Evolutionary conservation across 2,329 filamentous ascomycete species (phyloP), one percentile per base, ranked within the genome.

Genomic region (Xylaria arbuscula): DNA sequence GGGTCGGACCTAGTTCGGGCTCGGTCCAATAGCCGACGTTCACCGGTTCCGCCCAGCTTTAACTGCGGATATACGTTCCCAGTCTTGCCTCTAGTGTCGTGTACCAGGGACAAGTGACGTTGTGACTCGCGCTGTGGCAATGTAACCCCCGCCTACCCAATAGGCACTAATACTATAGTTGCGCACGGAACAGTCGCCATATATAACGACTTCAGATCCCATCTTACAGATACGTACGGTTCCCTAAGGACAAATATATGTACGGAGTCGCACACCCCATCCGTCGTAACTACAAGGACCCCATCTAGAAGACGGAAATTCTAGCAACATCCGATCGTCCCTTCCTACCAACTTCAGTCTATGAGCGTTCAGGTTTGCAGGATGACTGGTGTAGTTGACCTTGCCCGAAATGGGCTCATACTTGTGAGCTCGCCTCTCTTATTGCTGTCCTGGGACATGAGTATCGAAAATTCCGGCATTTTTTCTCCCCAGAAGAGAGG

Each of bases 391-490:
- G 34, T 40, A 11, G 1, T 57, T n/a, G 59, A 68, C 15, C n/a
- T 70, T n/a, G 68, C 62, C 59, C 66, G 36, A 45, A 63, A 63
- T 32, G 68, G 62, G 40, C 59, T 70, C 36, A 8, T 61, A 1
- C 55, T 68, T 50, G 66, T 68, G 62, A 57, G 66, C 22, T 40
- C 24, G 24, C 34, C 40, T 63, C 36, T 9, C 19, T 42, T 2
- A 24, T 40, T 40, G 17, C 19, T 15, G 3, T 53, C n/a, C 13
- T n/a, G 32, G 61, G n/a, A 24, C 36, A 36, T 45, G 36, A 48
- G 50, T 19, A 19, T 51, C 38, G 47, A 9, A 36, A 40, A 34
- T 11, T 55, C 54, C 32, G 28, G n/a, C 47, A 4, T 40, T 24
- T 22, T 9, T 40, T 1, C 9, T n/a, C n/a, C n/a, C n/a, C n/a